Percentiles rank a stretch among this genome's conserved stretches.
Evolutionary conservation across 164 flowering plant genomes (phyloP).

Genomic region (Annona cherimola): DNA sequence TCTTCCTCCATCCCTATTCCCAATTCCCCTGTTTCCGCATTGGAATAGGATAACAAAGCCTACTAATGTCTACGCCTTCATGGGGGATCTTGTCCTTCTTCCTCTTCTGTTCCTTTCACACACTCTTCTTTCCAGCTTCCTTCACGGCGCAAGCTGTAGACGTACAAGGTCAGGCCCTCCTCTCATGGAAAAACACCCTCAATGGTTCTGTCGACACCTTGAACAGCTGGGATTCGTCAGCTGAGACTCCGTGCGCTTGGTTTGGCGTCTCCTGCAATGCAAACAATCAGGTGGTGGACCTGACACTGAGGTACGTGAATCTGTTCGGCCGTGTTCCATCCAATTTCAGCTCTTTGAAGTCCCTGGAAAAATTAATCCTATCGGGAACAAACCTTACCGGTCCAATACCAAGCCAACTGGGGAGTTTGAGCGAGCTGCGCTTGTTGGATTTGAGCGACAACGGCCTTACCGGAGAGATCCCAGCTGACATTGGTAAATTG

Average conservation of each 20-base stretch:
- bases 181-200: conserved; percentile 63
- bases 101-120: conserved; percentile 29
- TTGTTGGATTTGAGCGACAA: conserved; percentile 66
- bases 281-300: conserved; percentile 37
- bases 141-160: conserved; percentile 38
- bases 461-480: conserved; percentile 66
- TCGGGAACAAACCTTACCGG: conserved; percentile 75
- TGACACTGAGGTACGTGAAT: conserved; percentile 50
- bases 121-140: conserved; percentile 12
- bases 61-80: conserved; percentile 23
- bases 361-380: conserved; percentile 48
- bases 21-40: conserved; percentile 39
- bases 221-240: conserved; percentile 59
- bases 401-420: conserved; percentile 59
- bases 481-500: conserved; percentile 59
- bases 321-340: conserved; percentile 74
- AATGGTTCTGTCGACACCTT: conserved; percentile 45
- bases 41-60: conserved; percentile 25
- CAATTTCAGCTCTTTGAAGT: conserved; percentile 53
- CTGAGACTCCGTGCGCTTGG: conserved; percentile 74
- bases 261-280: conserved; percentile 61
- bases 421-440: conserved; percentile 43
- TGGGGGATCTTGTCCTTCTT: conserved; percentile 23
- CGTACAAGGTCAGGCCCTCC: conserved; percentile 67
- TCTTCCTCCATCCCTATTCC: conserved; percentile 53